Base-by-base conservation (phyloP, 1,139 yeast genomes). In the Maudiozyma humilis region DNA sequence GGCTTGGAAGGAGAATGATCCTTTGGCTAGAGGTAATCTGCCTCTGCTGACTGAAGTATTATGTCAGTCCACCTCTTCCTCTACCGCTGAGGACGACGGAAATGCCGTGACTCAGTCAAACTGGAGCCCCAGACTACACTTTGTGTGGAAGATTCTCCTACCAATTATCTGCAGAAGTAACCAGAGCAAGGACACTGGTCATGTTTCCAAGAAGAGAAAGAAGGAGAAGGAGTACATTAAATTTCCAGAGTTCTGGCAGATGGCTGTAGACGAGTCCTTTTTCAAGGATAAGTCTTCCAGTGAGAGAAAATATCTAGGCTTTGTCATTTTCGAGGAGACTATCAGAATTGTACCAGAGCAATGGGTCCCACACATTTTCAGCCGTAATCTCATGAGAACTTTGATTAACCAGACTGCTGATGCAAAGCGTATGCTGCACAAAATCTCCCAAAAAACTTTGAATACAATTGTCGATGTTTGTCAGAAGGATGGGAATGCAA, bases 221-320 rank as follows among this genome's bases (percentile, higher is more conserved):
- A 45, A 55, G n/a, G 16, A 20, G 17, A 20, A 32, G 12, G 41
- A 32, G 3, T 16, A n/a, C 2, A 66, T 78, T 17, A 53, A 70
- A 1, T 64, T 88, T 34, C 69, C 73, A 25, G 93, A 84, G 46
- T 88, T 91, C 62, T 88, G 95, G 95, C 76, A 78, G 53, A 71
- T 73, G 3, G 80, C 79, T 7, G 76, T 89, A 10, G 97, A 89
- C 58, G 93, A 87, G 55, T 73, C 82, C 1, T 76, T 85, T 48
- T 89, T 91, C 56, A 69, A 87, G 3, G 78, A 76, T 29, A 78
- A 82, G 51, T 72, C 96, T 0, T 85, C 96, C 1, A 78, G 81
- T 37, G 97, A 89, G 62, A 73, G 96, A 49, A 91, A 89, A 59
- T 85, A 74, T 62, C 76, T 87, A 76, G 98, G 97, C 0, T 78